These are phyloP conservation scores for Penicillium hesseltinei DNA, from an alignment of 2,329 filamentous ascomycete species.

Conservation along the genomic window DNA sequence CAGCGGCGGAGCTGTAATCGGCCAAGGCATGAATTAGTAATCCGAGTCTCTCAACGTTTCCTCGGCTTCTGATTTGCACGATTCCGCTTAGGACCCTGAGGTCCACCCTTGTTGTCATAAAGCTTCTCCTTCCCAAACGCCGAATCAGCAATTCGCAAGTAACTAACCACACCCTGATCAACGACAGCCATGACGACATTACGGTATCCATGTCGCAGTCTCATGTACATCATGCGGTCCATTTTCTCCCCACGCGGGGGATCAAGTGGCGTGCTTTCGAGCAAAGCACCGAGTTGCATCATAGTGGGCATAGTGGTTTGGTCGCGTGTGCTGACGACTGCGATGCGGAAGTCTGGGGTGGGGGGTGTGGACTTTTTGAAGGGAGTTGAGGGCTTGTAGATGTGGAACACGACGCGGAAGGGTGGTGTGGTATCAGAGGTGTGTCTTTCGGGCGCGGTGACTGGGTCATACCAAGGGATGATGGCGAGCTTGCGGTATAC, in stretches of 20 bases:
- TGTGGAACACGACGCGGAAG: slow-evolving; percentile 73
- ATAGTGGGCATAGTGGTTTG: slow-evolving; percentile 68
- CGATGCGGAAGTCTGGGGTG: slow-evolving; percentile 77
- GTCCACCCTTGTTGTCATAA: slow-evolving; percentile 50
- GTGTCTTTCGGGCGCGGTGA: slow-evolving; percentile 25
- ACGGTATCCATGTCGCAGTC: slow-evolving; percentile 78
- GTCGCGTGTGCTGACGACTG: slow-evolving; percentile 73
- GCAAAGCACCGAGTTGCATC: slow-evolving; percentile 66
- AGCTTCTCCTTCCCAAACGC: slow-evolving; percentile 75
- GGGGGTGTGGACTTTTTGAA: slow-evolving; percentile 81
- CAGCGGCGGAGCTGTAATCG: not conserved
- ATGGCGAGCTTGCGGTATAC: slow-evolving; percentile 76
- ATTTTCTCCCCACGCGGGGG: slow-evolving; percentile 54
- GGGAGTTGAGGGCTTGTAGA: slow-evolving; percentile 71
- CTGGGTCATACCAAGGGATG: slow-evolving; percentile 68
- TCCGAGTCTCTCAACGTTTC: slow-evolving; percentile 27
- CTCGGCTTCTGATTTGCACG: slow-evolving; percentile 24
- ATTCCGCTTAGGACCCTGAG: slow-evolving; percentile 31
- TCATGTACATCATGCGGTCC: slow-evolving; percentile 63
- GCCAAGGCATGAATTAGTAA: not conserved
- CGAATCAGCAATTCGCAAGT: slow-evolving; percentile 74
- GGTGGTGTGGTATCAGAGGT: slow-evolving; percentile 44
- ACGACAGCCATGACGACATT: slow-evolving; percentile 85
- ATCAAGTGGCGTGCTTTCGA: slow-evolving; percentile 71
- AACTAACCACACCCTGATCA: slow-evolving; percentile 86